phyloP scores from a whole-genome alignment of 805 yeast species.

The Kregervanrija fluxuum region DNA sequence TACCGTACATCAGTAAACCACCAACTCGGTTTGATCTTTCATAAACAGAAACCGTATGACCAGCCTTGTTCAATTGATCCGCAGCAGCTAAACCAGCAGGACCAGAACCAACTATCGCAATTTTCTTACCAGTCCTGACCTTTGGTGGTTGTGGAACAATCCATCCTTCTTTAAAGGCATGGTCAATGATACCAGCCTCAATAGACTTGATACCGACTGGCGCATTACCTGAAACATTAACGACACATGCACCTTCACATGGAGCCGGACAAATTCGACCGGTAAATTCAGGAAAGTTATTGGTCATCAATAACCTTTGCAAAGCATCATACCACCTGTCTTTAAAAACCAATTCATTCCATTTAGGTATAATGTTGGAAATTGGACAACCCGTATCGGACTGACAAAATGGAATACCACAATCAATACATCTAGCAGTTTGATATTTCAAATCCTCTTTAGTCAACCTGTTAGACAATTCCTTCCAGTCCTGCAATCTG shows the following conservation, averaged over 20 bases:
- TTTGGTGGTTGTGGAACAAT: conserved; percentile 76
- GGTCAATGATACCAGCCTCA: conserved; percentile 93
- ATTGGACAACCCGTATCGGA: conserved; percentile 98
- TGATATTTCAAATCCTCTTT: conserved; percentile 84
- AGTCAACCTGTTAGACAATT: conserved; percentile 70
- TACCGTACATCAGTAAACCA: conserved; percentile 97
- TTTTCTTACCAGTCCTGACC: conserved; percentile 72
- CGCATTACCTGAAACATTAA: conserved; percentile 81
- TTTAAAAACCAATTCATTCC: conserved; percentile 94
- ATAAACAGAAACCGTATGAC: conserved; percentile 84
- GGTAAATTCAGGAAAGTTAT: conserved; percentile 97
- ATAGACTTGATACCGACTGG: conserved; percentile 96
- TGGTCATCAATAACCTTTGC: conserved; percentile 87
- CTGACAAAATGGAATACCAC: conserved; percentile 99
- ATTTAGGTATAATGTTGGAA: conserved; percentile 93
- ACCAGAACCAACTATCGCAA: conserved; percentile 93
- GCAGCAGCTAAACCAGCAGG: conserved; percentile 97
- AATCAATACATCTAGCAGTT: conserved; percentile 98
- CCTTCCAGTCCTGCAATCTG: conserved; percentile 89
- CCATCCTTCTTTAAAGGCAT: conserved; percentile 97
- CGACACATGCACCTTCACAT: conserved; percentile 91
- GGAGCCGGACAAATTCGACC: conserved; percentile 99
- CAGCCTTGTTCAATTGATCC: conserved; percentile 94
- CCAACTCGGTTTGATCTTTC: conserved; percentile 95
- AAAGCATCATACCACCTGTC: conserved; percentile 93